Base-by-base conservation (phyloP, 2,329 filamentous ascomycete genomes). In the Davidsoniella australis region DNA sequence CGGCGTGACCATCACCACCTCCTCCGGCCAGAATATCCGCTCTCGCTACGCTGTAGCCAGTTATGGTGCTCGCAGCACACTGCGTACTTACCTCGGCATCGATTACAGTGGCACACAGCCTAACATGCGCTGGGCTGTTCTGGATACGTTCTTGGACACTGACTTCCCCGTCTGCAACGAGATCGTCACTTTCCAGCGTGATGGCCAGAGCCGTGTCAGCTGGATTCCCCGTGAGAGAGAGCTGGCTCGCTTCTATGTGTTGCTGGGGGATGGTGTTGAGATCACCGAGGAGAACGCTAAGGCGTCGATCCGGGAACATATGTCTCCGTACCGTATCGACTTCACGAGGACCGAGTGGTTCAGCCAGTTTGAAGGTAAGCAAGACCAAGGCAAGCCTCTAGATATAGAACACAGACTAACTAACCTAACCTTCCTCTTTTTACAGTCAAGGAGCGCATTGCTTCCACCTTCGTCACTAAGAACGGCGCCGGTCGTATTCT, bases 31-130 rank as follows among this genome's bases (percentile, higher is more conserved):
- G 20, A 60, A 36, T 2, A 54, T 68, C 2, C 57, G 55, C 24
- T 62, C 61, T 53, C 59, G 57, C 18, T 76, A 70, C 48, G 64
- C 66, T 3, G 63, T 73, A 2, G 72, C 70, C 1, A 72, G 71
- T 5, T 73, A 76, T 39, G 72, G 73, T 1, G 68, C 70, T 0
- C 66, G 67, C 16, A 73, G 69, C 0, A 64, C 61, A 2, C 64
- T 75, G 2, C 67, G 72, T 5, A 58, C 55, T 2, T 53, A 59
- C 0, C 59, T 69, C 1, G 59, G 60, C 1, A 66, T 68, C 26
- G 57, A 53, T 18, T 71, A 70, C 50, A 61, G 63, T 0, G 69
- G 68, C 1, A 66, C 65, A 0, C 71, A 70, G 52, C 68, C 69
- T 0, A 68, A 69, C 51, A 71, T 71, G 68, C 58, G 66, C 1